A percentile compares a stretch with the other conserved stretches of the same genome.
Conservation (phyloP, 306 rosid genomes). For the Boehmeria nivea region DNA sequence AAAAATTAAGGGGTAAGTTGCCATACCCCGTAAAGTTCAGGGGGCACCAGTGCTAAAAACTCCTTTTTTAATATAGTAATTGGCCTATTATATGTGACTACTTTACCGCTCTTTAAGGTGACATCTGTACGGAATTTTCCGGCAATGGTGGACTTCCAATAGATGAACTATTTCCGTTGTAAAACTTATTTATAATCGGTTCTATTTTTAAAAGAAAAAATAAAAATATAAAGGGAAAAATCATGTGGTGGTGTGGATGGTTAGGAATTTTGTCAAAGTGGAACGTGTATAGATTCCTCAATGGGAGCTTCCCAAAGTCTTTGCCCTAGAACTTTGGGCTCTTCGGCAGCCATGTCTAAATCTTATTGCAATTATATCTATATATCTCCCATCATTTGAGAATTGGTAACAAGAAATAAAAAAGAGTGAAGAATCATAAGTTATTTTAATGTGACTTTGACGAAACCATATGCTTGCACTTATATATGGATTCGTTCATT, state of each 20-base stretch:
- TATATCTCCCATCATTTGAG: neutral
- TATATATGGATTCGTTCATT: neutral
- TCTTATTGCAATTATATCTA: neutral
- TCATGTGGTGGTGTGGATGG: neutral
- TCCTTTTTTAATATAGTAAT: too few relatives aligned
- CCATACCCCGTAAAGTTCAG: too few relatives aligned
- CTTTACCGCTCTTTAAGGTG: too few relatives aligned
- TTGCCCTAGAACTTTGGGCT: slow-evolving; percentile 20
- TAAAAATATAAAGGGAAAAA: neutral
- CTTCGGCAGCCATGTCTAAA: slow-evolving; percentile 6
- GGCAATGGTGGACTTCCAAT: too few relatives aligned
- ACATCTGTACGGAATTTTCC: too few relatives aligned
- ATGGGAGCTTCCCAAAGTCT: slow-evolving; percentile 20
- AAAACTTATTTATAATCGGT: too few relatives aligned
- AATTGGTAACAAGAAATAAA: neutral
- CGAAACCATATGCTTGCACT: slow-evolving; percentile 4
- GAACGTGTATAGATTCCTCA: slow-evolving; percentile 28
- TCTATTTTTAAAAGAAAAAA: neutral
- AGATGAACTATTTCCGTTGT: too few relatives aligned
- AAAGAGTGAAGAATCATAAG: neutral
- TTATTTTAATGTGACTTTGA: neutral
- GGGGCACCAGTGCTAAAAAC: too few relatives aligned
- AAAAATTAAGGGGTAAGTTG: too few relatives aligned
- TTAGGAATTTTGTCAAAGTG: slow-evolving; percentile 15
- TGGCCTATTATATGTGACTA: too few relatives aligned